Evolutionary conservation across 345 rosid genomes (phyloP).

Genomic region (Moricandia moricandioides): DNA sequence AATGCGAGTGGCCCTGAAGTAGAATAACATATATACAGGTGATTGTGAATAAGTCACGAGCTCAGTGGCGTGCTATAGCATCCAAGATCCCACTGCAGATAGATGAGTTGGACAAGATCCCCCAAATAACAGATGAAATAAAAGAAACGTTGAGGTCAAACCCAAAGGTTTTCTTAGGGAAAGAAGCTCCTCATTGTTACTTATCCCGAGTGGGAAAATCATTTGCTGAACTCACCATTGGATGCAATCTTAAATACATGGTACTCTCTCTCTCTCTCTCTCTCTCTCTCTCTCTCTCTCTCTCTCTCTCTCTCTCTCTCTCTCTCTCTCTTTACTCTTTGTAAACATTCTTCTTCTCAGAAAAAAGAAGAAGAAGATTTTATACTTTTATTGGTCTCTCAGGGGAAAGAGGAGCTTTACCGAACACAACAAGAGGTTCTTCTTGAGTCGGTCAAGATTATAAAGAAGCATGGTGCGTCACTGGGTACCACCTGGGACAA

Average conservation of each 20-base stretch:
- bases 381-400: not conserved
- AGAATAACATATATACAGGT: conserved; percentile 42
- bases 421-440: conserved; percentile 69
- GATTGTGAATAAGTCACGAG: conserved; percentile 90
- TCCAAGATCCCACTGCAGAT: conserved; percentile 61
- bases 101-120: conserved; percentile 72
- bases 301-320: too few species aligned
- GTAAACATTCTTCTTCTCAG: not conserved
- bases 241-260: conserved; percentile 84
- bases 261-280: conserved; percentile 39
- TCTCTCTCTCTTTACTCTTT: not conserved
- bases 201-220: conserved; percentile 69
- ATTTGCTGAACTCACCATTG: conserved; percentile 68
- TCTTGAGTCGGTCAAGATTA: conserved; percentile 59
- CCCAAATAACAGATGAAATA: conserved; percentile 64
- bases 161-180: conserved; percentile 74
- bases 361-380: not conserved
- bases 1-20: not conserved
- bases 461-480: conserved; percentile 67
- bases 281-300: too few species aligned
- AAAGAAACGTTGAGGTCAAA: conserved; percentile 57
- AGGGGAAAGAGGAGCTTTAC: conserved; percentile 74
- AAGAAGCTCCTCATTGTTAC: conserved; percentile 81
- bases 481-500: conserved; percentile 52
- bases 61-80: conserved; percentile 63